phyloP scores from a whole-genome alignment of 2,329 filamentous ascomycete species.

The Xylaria sp. region DNA sequence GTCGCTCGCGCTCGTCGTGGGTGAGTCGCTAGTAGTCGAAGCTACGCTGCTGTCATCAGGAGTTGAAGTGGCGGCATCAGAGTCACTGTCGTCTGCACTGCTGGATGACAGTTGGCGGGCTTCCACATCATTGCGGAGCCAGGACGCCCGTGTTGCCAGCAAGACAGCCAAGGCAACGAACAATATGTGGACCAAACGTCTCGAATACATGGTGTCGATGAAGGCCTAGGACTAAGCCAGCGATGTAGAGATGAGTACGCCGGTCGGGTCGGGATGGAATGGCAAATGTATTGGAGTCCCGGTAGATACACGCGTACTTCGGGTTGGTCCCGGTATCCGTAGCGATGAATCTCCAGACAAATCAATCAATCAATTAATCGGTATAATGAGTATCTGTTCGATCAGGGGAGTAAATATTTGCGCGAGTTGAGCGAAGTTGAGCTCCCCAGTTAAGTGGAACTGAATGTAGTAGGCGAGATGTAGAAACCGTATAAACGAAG shows the following conservation, averaged over 20 bases:
- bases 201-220: constrained; percentile 58
- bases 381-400: background rate
- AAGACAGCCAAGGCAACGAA: constrained; percentile 61
- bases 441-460: background rate
- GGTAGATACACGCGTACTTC: constrained; percentile 20
- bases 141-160: constrained; percentile 58
- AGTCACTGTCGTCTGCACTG: constrained; percentile 34
- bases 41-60: constrained; percentile 31
- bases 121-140: constrained; percentile 47
- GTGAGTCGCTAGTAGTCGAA: constrained; percentile 25
- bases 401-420: constrained; percentile 11
- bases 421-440: background rate
- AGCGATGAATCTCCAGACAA: constrained; percentile 5
- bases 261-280: background rate
- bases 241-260: background rate
- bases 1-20: constrained; percentile 33
- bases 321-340: background rate
- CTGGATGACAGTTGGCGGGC: constrained; percentile 40
- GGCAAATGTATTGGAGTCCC: constrained; percentile 6
- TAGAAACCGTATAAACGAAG: constrained; percentile 21
- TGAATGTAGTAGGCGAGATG: constrained; percentile 2
- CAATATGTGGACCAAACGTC: constrained; percentile 59
- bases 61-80: constrained; percentile 14
- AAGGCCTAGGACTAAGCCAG: background rate
- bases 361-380: background rate